A percentile compares a stretch with the other conserved stretches of the same genome.
Conservation (phyloP, 2,329 filamentous ascomycete species). For the Aspergillus sp. region DNA sequence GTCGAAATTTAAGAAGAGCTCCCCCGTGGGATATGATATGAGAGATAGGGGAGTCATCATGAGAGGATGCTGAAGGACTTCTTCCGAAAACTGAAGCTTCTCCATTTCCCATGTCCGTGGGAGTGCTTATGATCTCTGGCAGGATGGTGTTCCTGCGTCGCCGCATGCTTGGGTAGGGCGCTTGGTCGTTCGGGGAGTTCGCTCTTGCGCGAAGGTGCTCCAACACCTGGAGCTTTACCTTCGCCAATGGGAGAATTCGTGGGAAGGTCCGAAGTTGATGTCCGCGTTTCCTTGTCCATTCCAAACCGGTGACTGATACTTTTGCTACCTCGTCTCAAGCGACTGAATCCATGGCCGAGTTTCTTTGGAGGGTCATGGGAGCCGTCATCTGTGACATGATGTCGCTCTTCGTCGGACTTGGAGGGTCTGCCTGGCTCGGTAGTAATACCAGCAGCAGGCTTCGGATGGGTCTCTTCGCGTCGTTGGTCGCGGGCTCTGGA, state of each 20-base stretch:
- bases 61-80: conserved; percentile 35
- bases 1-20: too few relatives aligned
- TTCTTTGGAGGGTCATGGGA: conserved; percentile 37
- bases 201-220: conserved; percentile 8
- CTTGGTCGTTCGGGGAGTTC: conserved; percentile 7
- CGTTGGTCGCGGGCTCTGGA: conserved; percentile 40
- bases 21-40: too few relatives aligned
- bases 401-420: conserved; percentile 47
- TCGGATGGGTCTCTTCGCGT: conserved; percentile 53
- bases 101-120: conserved; percentile 24
- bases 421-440: conserved; percentile 59
- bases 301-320: conserved; percentile 66
- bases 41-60: conserved; percentile 2
- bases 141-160: conserved; percentile 14
- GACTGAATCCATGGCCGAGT: conserved; percentile 46
- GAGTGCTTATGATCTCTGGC: conserved; percentile 14
- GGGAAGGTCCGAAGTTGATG: conserved; percentile 20
- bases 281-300: conserved; percentile 31
- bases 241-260: conserved; percentile 13
- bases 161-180: conserved; percentile 3
- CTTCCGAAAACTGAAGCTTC: conserved; percentile 38
- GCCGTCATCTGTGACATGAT: conserved; percentile 23
- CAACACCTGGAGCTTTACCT: conserved; percentile 5
- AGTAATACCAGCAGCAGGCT: conserved; percentile 36
- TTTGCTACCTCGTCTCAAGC: conserved; percentile 65